phyloP scores from a whole-genome alignment of 2,329 filamentous ascomycete species.

The Didymella pinodella region DNA sequence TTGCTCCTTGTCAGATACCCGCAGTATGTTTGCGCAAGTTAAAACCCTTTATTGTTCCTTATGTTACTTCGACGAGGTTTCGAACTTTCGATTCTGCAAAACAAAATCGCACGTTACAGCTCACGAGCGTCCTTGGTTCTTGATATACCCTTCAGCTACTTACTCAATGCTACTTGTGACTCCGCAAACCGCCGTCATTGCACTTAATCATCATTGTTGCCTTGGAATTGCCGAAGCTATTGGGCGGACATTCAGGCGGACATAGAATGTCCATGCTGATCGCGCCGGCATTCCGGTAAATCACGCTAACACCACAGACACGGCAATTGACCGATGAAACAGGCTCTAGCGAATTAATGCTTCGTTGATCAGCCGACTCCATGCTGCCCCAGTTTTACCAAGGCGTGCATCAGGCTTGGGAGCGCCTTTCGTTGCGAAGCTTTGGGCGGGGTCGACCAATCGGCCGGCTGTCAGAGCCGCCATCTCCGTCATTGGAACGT shows the following conservation, averaged over 20 bases:
- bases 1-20: constrained; percentile 8
- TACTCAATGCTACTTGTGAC: constrained; percentile 21
- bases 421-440: neutral
- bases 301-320: constrained; percentile 4
- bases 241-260: neutral
- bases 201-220: constrained; percentile 8
- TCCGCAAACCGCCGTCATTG: neutral
- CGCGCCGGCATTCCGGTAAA: neutral
- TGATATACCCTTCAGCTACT: constrained; percentile 11
- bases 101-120: neutral
- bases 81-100: neutral
- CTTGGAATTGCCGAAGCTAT: constrained; percentile 3
- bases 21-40: neutral
- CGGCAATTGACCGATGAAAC: constrained; percentile 8
- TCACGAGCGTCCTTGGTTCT: constrained; percentile 22
- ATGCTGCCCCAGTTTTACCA: constrained; percentile 1
- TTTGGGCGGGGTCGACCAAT: constrained; percentile 18
- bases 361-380: neutral
- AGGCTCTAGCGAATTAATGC: constrained; percentile 2
- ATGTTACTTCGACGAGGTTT: neutral
- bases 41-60: neutral
- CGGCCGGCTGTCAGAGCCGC: neutral
- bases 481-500: constrained; percentile 18
- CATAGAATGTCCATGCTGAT: constrained; percentile 4
- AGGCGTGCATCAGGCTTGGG: constrained; percentile 3